Evolutionary conservation across 768 basidiomycete genomes (phyloP).

Genomic region (Phaeotremella skinneri): DNA sequence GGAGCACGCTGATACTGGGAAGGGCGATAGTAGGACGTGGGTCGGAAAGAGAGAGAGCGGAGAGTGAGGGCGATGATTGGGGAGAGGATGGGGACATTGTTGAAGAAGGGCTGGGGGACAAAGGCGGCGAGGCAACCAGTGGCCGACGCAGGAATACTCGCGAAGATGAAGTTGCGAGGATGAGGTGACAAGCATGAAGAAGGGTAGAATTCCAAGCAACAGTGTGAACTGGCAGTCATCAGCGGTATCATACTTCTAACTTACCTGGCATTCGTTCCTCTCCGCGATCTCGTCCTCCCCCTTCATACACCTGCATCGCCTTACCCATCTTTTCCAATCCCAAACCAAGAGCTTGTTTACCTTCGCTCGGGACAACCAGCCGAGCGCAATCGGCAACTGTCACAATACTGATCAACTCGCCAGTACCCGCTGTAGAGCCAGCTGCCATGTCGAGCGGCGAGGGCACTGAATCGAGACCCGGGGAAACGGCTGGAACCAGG

Average conservation of each 20-base stretch:
- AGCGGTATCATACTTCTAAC: constrained; percentile 4
- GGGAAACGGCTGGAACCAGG: constrained; percentile 13
- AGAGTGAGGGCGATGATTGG: constrained; percentile 12
- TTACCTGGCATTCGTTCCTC: constrained; percentile 40
- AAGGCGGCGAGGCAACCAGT: constrained; percentile 7
- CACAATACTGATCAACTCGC: constrained; percentile 27
- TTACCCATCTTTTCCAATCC: constrained; percentile 31
- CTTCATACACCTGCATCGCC: constrained; percentile 22
- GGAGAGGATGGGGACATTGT: constrained; percentile 11
- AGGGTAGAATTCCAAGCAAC: constrained; percentile 28
- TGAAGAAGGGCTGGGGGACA: constrained; percentile 22
- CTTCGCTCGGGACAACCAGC: constrained; percentile 36
- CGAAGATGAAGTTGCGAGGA: constrained; percentile 38
- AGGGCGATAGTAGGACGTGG: background rate
- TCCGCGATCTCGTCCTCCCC: constrained; percentile 25
- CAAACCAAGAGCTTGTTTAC: constrained; percentile 35
- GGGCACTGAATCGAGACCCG: background rate
- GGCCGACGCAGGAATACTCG: constrained; percentile 27
- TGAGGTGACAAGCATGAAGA: constrained; percentile 34
- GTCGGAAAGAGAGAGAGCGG: constrained; percentile 11
- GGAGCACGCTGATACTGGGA: constrained; percentile 1
- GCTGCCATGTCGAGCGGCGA: constrained; percentile 7
- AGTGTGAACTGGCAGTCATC: constrained; percentile 31
- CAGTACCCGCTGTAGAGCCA: constrained; percentile 4
- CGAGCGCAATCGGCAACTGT: constrained; percentile 27